phyloP scores from a whole-genome alignment of 2,329 filamentous ascomycete genomes.

The Grosmannia penicillata region DNA sequence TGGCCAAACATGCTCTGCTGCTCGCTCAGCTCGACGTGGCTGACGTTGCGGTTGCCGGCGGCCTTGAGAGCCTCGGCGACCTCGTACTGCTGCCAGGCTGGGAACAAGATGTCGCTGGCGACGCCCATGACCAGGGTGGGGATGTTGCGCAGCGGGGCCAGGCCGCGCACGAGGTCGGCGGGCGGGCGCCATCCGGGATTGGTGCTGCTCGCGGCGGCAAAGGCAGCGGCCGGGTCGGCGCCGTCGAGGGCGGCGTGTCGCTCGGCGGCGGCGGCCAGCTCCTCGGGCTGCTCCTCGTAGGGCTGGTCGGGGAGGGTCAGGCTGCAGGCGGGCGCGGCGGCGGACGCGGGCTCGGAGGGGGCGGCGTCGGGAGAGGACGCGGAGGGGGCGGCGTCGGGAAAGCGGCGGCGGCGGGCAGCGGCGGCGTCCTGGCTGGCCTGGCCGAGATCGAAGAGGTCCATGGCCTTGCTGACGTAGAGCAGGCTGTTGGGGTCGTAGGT shows the following conservation, averaged over 20 bases:
- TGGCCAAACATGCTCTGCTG: slow-evolving; percentile 92
- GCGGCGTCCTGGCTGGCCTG: slow-evolving; percentile 51
- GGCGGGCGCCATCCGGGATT: slow-evolving; percentile 42
- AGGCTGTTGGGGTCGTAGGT: slow-evolving; percentile 94
- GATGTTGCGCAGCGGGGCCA: slow-evolving; percentile 57
- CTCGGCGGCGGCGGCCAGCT: neutral
- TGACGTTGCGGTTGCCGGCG: slow-evolving; percentile 66
- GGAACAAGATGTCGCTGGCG: slow-evolving; percentile 90
- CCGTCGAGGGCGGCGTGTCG: slow-evolving; percentile 1
- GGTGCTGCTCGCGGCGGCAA: slow-evolving; percentile 13
- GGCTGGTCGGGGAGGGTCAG: slow-evolving; percentile 70
- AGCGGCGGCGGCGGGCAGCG: slow-evolving; percentile 38
- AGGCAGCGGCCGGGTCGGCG: slow-evolving; percentile 12
- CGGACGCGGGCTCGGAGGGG: no score
- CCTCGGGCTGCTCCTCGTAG: slow-evolving; percentile 65
- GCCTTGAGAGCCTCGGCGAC: slow-evolving; percentile 70
- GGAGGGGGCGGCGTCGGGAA: no score
- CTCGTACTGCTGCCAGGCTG: slow-evolving; percentile 94
- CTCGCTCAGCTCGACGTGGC: slow-evolving; percentile 82
- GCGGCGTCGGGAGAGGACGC: no score
- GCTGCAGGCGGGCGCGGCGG: slow-evolving; percentile 59
- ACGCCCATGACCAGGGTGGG: slow-evolving; percentile 86
- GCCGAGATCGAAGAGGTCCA: slow-evolving; percentile 94
- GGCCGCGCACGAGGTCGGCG: slow-evolving; percentile 62
- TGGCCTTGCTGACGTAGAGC: slow-evolving; percentile 93